Base-by-base conservation (phyloP, 306 rosid species). In the Citrullus amarus region DNA sequence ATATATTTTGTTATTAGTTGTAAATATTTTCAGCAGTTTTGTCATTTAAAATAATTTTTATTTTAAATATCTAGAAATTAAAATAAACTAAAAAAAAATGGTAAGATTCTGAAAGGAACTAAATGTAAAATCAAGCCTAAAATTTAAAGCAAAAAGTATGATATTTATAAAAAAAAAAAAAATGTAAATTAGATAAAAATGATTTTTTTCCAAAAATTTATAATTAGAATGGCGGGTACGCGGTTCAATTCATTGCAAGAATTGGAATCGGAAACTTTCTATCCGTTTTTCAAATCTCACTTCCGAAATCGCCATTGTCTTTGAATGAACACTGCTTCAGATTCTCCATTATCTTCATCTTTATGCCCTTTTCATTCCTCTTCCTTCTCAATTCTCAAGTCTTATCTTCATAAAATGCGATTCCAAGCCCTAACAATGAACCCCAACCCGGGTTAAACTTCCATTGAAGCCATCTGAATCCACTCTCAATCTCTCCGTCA, bases 271-370 rank as follows among this genome's bases (percentile, higher is more conserved):
- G 57, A 53, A 53, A 53, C 57, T 3, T 1, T 53, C 7, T 53
- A 0, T 53, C 15, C 2, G 15, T 53, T 53, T 16, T 15, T 62
- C 20, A 62, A 32, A 3, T 65, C 9, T 39, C 71, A 38, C 30
- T 2, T 3, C 3, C 22, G 13, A 66, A 66, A 38, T 39, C 51
- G 30, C 51, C 51, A 38, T 17, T 5, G 34, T n/a, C 9, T 53
- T 15, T 53, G 54, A 2, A 68, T 68, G 55, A 68, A 48, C 76
- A 71, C 25, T 7, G 76, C 41, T 48, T 3, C 16, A 72, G 20
- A 72, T 72, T 72, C 77, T 28, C 59, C 77, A 50, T 72, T 48
- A 72, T 72, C 59, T 72, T 72, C 77, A 72, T 72, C 77, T 48
- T 48, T 48, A 46, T 28, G 22, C 58, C 14, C 5, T 28, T 48